A percentile compares a stretch with the other conserved stretches of the same genome.
phyloP scores from a whole-genome alignment of 257 asterid species.

The Solanum bulbocastanum region DNA sequence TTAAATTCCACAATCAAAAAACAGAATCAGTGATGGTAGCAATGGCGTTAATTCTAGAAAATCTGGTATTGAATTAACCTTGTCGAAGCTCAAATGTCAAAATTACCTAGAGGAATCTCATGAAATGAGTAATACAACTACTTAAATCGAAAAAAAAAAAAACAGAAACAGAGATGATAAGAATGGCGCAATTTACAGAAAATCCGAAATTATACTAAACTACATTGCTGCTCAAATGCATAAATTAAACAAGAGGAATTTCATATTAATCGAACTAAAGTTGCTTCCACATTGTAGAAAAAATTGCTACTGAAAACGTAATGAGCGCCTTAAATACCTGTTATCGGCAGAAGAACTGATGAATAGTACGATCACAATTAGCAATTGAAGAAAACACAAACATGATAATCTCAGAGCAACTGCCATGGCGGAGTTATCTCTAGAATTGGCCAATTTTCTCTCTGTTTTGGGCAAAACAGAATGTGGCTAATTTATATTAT shows the following conservation, averaged over 20 bases:
- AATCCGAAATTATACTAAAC: background rate
- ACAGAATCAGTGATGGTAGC: background rate
- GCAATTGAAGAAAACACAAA: slow-evolving; percentile 14
- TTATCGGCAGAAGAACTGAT: slow-evolving; percentile 17
- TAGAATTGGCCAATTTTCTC: background rate
- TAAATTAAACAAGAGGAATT: background rate
- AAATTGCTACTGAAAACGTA: background rate
- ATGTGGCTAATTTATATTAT: background rate
- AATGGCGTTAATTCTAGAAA: background rate
- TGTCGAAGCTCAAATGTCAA: background rate
- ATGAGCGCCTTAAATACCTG: slow-evolving; percentile 24
- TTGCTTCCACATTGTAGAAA: background rate
- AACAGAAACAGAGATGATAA: background rate
- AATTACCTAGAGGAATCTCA: background rate
- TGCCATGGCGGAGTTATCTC: background rate
- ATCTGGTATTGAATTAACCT: background rate
- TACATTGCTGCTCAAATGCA: background rate
- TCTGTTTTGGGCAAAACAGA: background rate
- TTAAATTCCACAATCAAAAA: background rate
- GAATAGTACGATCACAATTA: slow-evolving; percentile 21
- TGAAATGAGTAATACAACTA: background rate
- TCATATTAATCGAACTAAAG: background rate
- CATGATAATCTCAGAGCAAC: background rate
- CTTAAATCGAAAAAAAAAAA: background rate
- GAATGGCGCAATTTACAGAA: background rate